phyloP scores from a whole-genome alignment of 2,329 filamentous ascomycete species.

The Penicillium expansum region DNA sequence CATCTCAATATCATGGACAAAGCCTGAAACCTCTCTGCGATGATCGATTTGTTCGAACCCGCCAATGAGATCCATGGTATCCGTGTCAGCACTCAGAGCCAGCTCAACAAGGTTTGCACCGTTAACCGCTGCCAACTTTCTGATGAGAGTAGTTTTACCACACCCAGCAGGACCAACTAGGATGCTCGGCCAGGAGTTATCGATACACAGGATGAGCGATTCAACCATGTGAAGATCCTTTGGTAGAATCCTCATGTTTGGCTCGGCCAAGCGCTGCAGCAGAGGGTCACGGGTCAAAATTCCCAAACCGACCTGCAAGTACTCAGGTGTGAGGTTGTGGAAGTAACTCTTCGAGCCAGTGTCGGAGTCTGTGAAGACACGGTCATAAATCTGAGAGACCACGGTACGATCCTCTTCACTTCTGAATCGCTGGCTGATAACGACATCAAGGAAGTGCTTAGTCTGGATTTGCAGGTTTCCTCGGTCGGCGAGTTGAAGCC shows the following conservation, averaged over 20 bases:
- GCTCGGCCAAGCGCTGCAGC: slow-evolving; percentile 35
- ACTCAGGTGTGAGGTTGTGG: slow-evolving; percentile 64
- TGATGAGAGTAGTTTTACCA: slow-evolving; percentile 79
- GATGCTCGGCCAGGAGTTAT: slow-evolving; percentile 84
- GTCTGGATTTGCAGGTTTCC: slow-evolving; percentile 60
- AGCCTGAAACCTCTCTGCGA: slow-evolving; percentile 65
- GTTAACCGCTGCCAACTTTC: slow-evolving; percentile 73
- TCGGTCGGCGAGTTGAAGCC: slow-evolving; percentile 70
- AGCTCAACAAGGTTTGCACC: slow-evolving; percentile 78
- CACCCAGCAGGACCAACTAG: slow-evolving; percentile 80
- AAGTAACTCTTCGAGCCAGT: slow-evolving; percentile 59
- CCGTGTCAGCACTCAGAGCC: slow-evolving; percentile 89
- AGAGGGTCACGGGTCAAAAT: slow-evolving; percentile 59
- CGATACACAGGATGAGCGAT: slow-evolving; percentile 80
- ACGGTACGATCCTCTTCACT: slow-evolving; percentile 63
- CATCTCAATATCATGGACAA: slow-evolving; percentile 53
- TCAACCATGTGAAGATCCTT: slow-evolving; percentile 68
- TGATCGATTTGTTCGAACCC: slow-evolving; percentile 94
- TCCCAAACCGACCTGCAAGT: slow-evolving; percentile 78
- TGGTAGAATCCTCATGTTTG: slow-evolving; percentile 36
- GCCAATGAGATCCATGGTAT: slow-evolving; percentile 95
- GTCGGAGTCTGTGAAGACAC: slow-evolving; percentile 57
- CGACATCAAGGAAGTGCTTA: slow-evolving; percentile 74
- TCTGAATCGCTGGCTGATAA: slow-evolving; percentile 87
- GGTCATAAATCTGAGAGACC: slow-evolving; percentile 64